Percentiles rank a stretch among this genome's conserved stretches.
phyloP scores from a whole-genome alignment of 768 basidiomycete genomes.

The Sutorius australiensis region DNA sequence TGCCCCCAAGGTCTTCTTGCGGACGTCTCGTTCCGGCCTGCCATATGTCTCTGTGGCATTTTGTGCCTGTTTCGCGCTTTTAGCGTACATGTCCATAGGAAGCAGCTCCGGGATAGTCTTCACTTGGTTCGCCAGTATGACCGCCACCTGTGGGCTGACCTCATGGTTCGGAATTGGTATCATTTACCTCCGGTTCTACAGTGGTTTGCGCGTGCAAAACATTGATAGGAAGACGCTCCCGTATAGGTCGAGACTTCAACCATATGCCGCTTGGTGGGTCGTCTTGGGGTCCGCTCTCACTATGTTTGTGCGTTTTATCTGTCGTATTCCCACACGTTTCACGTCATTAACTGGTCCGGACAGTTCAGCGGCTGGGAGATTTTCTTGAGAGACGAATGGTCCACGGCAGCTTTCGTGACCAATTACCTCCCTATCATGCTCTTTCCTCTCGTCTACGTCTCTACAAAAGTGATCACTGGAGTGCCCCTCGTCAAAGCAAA shows the following conservation, averaged over 20 bases:
- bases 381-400: constrained; percentile 36
- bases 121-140: constrained; percentile 35
- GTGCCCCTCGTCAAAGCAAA: constrained; percentile 9
- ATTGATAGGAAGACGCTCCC: constrained; percentile 45
- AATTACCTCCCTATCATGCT: constrained; percentile 37
- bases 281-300: constrained; percentile 22
- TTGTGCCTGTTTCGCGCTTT: constrained; percentile 28
- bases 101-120: constrained; percentile 37
- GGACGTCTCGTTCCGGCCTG: constrained; percentile 36
- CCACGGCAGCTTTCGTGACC: constrained; percentile 35
- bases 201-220: constrained; percentile 46
- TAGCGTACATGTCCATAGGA: constrained; percentile 38
- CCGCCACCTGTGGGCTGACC: constrained; percentile 36
- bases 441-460: constrained; percentile 44
- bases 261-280: constrained; percentile 38
- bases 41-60: constrained; percentile 39
- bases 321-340: neutral
- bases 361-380: constrained; percentile 37
- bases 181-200: constrained; percentile 43
- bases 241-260: constrained; percentile 39
- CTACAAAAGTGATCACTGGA: constrained; percentile 15
- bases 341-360: neutral
- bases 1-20: constrained; percentile 48
- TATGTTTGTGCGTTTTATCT: constrained; percentile 32
- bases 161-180: constrained; percentile 42